Base-by-base conservation (phyloP, 345 rosid genomes). In the Boechera divaricarpa region DNA sequence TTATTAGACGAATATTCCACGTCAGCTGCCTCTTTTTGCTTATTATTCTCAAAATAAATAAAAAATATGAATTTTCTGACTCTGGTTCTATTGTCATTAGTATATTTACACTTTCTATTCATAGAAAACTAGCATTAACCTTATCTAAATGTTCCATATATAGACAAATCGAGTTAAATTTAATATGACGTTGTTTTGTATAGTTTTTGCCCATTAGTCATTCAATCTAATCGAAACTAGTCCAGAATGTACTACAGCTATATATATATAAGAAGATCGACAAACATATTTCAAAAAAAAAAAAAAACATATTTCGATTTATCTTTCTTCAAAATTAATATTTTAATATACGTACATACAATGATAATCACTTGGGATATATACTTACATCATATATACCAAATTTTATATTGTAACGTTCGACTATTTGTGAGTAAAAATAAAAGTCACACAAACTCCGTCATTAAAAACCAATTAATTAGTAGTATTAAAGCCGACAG, bases 1-100 rank as follows among this genome's bases (percentile, higher is more conserved):
- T 15, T 71, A 35, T 48, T 65, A 16, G 26, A 33, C 7, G 36
- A 56, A 56, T 70, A 77, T 33, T 77, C 76, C 76, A 70, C 67
- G 54, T 71, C 61, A 64, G 36, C 26, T 0, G 12, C 7, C 33
- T 29, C 6, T n/a, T 67, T 12, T 41, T 41, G 12, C 13, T 42
- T 42, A 26, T 42, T 7, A 10, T 58, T 26, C 28, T 41, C 13
- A 21, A 41, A 64, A 1, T 0, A 33, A 29, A 21, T 24, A 0
- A 60, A 13, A 12, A 63, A 13, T 44, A 21, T 42, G 47, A 12
- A 63, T 9, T 53, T 42, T 63, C 5, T 56, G 49, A 0, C 59
- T 60, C 5, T 61, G n/a, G 42, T 45, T 57, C 6, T 55, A 15
- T 18, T 35, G 15, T 16, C 3, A 56, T 54, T n/a, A 15, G 51